Evolutionary conservation across 169 alveolate genomes (phyloP), one percentile per base, ranked within the genome.

Genomic region (Babesia divergens): DNA sequence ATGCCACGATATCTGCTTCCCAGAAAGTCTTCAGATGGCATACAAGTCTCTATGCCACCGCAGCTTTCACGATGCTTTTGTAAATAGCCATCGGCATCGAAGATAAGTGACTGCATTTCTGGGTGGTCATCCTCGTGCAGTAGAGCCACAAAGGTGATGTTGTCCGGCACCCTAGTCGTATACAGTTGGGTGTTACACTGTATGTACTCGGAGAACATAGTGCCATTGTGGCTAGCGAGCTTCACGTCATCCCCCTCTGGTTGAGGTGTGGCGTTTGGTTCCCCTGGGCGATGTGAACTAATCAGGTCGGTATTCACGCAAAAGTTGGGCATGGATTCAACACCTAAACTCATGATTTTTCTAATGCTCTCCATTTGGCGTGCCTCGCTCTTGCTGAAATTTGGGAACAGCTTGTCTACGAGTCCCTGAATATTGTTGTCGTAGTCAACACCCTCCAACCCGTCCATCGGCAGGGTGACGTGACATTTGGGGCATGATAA

Each of bases 341-440:
- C 28, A 22, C 32, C 13, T 49, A 7, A 16, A 29, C 66, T 32
- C 79, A 28, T 66, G 24, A 16, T 6, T 38, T 32, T 18, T 5
- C 53, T 34, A 37, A 69, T 24, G n/a, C 32, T 38, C 6, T 37
- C 43, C 44, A 6, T 69, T 18, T 28, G 52, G 13, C 65, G 55
- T 6, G 14, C 28, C 38, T 72, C 83, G 6, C 31, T 18, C 34
- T 46, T 49, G 1, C 22, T 46, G 65, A 64, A 64, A 0, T 66
- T 31, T 16, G 83, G 83, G 55, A 72, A 72, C 22, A 72, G 20
- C 40, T 72, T 72, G 40, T 72, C 83, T 65, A 72, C 83, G 32
- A 72, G 29, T 13, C 71, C 44, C 83, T 72, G 83, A 9, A 72
- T 60, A 52, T 65, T 64, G 20, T 46, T 34, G 38, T 72, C 83